These are phyloP conservation scores for Vitis riparia DNA, from an alignment of 164 flowering plant genomes.

Conservation along the genomic window DNA sequence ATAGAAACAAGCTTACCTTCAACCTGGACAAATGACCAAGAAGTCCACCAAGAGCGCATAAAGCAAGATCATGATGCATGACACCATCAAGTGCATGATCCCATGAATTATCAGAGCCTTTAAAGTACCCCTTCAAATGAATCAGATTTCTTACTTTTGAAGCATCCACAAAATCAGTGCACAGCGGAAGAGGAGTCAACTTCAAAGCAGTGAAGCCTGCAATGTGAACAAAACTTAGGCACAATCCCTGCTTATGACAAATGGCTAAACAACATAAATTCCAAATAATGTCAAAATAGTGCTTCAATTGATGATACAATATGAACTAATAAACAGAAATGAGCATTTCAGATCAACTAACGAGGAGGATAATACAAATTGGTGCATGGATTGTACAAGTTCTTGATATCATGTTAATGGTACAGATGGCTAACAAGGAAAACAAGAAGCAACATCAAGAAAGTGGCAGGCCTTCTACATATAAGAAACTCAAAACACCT, in stretches of 20 bases:
- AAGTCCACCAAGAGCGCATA: conserved; percentile 83
- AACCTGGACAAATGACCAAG: conserved; percentile 70
- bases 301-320: too few relatives aligned
- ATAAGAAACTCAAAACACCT: not conserved
- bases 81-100: conserved; percentile 46
- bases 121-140: conserved; percentile 66
- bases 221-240: conserved; percentile 11
- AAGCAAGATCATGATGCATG: conserved; percentile 44
- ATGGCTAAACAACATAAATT: not conserved
- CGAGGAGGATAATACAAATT: too few relatives aligned
- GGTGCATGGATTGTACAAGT: too few relatives aligned
- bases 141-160: conserved; percentile 62
- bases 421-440: not conserved
- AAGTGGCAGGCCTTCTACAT: not conserved
- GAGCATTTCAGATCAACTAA: too few relatives aligned
- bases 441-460: not conserved
- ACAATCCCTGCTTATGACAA: too few relatives aligned
- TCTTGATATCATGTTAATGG: not conserved
- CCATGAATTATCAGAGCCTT: conserved; percentile 46
- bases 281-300: not conserved
- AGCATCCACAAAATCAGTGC: conserved; percentile 54
- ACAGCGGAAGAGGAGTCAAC: conserved; percentile 50
- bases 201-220: conserved; percentile 57
- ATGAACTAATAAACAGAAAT: too few relatives aligned
- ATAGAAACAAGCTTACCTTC: conserved; percentile 52